Evolutionary conservation across 257 asterid species (phyloP), one percentile per base, ranked within the genome.

Genomic region (Nicotiana noctiflora): DNA sequence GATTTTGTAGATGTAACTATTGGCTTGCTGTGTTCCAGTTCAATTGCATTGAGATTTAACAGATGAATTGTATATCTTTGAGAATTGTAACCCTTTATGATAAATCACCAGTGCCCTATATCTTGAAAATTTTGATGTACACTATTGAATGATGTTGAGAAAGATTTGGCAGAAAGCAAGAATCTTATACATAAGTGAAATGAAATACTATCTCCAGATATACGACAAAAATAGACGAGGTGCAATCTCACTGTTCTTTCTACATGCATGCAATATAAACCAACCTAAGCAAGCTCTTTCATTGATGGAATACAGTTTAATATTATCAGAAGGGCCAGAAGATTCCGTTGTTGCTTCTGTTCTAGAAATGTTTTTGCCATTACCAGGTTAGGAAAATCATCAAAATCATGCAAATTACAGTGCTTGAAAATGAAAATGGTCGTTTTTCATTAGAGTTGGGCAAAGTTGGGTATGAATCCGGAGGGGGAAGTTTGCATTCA

Each of bases 401-500:
- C 79, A 81, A 79, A 60, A 84, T 5, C 17, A 64, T 5, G 62
- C 80, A 77, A 18, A 77, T 68, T 62, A 57, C 87, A 56, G 59
- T 34, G 75, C 44, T 74, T 76, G 81, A 68, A 81, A 87, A 84
- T n/a, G 87, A 18, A 40, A 77, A 8, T n/a, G 72, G 27, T 31
- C 18, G 23, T 44, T 59, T 79, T 37, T 77, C 83, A 32, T 87
- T 89, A 37, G 87, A 80, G 86, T 87, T 92, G 37, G 94, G 92
- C 63, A 90, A 83, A 56, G 56, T 32, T 15, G 95, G 95, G 70
- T 90, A 92, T 19, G 86, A 83, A 83, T 90, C 92, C 1, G 95
- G 94, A 44, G 92, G 88, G 2, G 97, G 97, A 62, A 92, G 91
- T 75, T 76, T 88, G 79, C 97, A 92, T 84, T 92, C 95, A 70